Evolutionary conservation across 1,284 basidiomycete species (phyloP).

Genomic region (Melanopsichium pennsylvanicum): DNA sequence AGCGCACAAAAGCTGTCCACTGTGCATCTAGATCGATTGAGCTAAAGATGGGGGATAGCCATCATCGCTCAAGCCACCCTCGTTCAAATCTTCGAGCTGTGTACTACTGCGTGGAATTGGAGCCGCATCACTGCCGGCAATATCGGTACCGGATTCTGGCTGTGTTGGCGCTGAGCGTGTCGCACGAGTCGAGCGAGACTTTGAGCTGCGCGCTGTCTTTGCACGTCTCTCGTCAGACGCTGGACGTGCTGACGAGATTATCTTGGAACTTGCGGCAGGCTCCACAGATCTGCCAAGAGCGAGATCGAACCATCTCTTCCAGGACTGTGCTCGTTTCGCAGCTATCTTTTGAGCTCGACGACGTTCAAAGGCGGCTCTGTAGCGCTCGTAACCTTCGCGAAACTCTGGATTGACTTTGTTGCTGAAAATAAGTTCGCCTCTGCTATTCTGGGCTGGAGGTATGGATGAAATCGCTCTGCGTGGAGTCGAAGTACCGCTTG

Average conservation of each 20-base stretch:
- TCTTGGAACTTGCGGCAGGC: background rate
- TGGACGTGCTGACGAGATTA: background rate
- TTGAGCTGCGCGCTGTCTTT: constrained; percentile 1
- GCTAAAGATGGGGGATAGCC: constrained; percentile 11
- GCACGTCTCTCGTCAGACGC: background rate
- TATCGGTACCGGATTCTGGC: background rate
- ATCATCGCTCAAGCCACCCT: constrained; percentile 23
- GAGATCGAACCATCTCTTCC: constrained; percentile 42
- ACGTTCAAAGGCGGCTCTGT: constrained; percentile 88
- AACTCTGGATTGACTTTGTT: constrained; percentile 83
- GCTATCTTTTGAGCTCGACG: constrained; percentile 73
- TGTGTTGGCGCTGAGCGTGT: constrained; percentile 1
- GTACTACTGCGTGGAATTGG: background rate
- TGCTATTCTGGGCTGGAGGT: constrained; percentile 85
- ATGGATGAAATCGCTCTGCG: constrained; percentile 73
- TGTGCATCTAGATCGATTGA: too few relatives aligned
- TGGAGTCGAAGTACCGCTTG: constrained; percentile 1
- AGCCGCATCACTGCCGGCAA: background rate
- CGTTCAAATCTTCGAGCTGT: constrained; percentile 14
- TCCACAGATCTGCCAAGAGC: constrained; percentile 7
- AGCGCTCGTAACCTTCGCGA: constrained; percentile 89
- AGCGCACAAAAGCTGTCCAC: too few relatives aligned
- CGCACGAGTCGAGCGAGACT: constrained; percentile 7
- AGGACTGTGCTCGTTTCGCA: constrained; percentile 35
- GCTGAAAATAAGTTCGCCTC: constrained; percentile 95